These are phyloP conservation scores for Plasmodium malariae DNA, from an alignment of 169 alveolate species.

Conservation along the genomic window DNA sequence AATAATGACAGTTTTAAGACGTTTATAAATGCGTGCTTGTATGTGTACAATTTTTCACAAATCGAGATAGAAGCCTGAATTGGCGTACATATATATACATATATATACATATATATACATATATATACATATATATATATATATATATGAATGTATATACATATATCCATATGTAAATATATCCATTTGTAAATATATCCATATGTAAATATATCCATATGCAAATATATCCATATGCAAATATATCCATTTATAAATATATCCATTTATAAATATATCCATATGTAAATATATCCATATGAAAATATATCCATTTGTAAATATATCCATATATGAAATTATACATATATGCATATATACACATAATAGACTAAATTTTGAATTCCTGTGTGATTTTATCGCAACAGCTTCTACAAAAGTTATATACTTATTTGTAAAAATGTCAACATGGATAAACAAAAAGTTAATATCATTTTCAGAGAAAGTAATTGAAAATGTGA, in stretches of 20 bases:
- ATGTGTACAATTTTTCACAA: no score
- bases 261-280: neutral
- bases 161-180: neutral
- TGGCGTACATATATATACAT: no score
- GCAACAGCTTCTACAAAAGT: neutral
- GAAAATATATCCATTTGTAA: neutral
- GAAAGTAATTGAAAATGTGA: conserved; percentile 76
- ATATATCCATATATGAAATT: neutral
- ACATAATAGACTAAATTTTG: no score
- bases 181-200: neutral
- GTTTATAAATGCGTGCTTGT: no score
- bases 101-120: no score
- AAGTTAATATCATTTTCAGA: conserved; percentile 72
- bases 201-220: neutral
- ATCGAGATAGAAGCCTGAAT: no score
- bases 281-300: no score
- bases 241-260: neutral
- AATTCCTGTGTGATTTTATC: no score
- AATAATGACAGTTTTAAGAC: no score
- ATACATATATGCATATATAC: neutral
- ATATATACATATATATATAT: neutral
- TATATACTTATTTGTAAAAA: conserved; percentile 6
- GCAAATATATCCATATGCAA: neutral
- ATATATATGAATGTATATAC: neutral
- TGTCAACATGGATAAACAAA: conserved; percentile 78